phyloP scores from a whole-genome alignment of 2,329 filamentous ascomycete genomes.

The Ambrosiella beaveri region DNA sequence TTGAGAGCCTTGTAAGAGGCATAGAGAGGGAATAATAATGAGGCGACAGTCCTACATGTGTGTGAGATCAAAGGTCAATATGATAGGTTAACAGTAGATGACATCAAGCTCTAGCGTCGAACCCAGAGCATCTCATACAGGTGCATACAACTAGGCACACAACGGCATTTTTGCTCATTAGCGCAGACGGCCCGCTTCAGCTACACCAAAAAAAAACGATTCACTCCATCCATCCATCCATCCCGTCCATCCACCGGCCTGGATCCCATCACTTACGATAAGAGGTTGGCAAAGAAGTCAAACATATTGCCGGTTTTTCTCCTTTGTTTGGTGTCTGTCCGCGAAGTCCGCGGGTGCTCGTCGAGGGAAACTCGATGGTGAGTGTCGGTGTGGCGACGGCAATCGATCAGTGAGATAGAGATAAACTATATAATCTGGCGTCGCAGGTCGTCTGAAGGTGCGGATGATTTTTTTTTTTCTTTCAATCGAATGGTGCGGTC shows the following conservation, averaged over 20 bases:
- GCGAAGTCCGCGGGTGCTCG: slow-evolving; percentile 4
- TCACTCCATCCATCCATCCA: background rate
- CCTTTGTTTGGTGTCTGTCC: background rate
- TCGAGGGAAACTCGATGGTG: background rate
- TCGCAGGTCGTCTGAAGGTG: background rate
- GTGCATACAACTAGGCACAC: slow-evolving; percentile 15
- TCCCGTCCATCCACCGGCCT: background rate
- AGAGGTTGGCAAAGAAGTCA: slow-evolving; percentile 56
- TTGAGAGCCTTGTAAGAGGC: slow-evolving; percentile 97
- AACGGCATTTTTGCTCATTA: background rate
- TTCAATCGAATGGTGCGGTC: too few species aligned
- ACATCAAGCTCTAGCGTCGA: background rate
- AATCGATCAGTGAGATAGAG: too few species aligned
- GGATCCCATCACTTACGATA: slow-evolving; percentile 46
- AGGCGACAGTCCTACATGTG: slow-evolving; percentile 53
- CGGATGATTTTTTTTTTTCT: too few species aligned
- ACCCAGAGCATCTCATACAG: background rate
- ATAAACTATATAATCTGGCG: too few species aligned
- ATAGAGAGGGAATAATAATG: slow-evolving; percentile 87
- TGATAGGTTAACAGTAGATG: background rate
- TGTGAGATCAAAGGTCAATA: background rate
- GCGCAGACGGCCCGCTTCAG: too few species aligned
- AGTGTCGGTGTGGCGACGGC: background rate
- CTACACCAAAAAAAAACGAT: too few species aligned
- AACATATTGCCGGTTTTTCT: slow-evolving; percentile 37